Percentiles rank a stretch among this genome's conserved stretches.
Evolutionary conservation across 164 flowering plant genomes (phyloP).

Genomic region (Magnolia officinalis): DNA sequence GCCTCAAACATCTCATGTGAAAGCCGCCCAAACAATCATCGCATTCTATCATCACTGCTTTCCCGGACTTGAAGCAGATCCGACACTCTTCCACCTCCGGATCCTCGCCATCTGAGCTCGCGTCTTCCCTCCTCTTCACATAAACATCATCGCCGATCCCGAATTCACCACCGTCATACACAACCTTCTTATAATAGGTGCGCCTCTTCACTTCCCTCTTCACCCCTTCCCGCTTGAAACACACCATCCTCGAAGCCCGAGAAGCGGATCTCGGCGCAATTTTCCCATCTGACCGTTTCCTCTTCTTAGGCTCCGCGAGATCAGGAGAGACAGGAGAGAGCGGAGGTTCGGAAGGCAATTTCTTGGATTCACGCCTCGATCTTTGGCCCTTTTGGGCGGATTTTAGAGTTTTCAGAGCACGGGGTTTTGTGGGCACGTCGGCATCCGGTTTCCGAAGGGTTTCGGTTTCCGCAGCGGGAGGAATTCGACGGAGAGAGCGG

Average conservation of each 20-base stretch:
- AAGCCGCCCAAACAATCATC: slow-evolving; percentile 89
- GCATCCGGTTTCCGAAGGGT: neutral
- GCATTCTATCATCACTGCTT: slow-evolving; percentile 77
- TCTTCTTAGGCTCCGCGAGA: slow-evolving; percentile 5
- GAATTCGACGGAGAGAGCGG: slow-evolving; percentile 15
- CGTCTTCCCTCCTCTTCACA: slow-evolving; percentile 85
- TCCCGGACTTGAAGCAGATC: slow-evolving; percentile 68
- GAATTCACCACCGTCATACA: slow-evolving; percentile 76
- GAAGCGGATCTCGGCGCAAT: neutral
- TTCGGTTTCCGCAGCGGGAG: neutral
- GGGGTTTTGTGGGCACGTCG: neutral
- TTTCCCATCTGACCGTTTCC: slow-evolving; percentile 12
- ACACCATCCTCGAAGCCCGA: neutral
- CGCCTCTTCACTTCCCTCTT: slow-evolving; percentile 22
- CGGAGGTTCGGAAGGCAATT: neutral
- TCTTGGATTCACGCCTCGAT: neutral
- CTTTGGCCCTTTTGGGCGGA: slow-evolving; percentile 8
- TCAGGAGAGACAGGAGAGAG: slow-evolving; percentile 17
- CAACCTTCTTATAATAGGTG: slow-evolving; percentile 68
- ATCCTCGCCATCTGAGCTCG: slow-evolving; percentile 68
- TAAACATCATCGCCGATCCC: slow-evolving; percentile 81
- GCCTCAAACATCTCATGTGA: slow-evolving; percentile 85
- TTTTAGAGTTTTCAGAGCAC: neutral
- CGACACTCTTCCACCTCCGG: slow-evolving; percentile 81
- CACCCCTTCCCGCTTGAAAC: neutral